These are phyloP conservation scores for Fusarium coicis DNA, from an alignment of 2,329 filamentous ascomycete genomes.

Conservation along the genomic window DNA sequence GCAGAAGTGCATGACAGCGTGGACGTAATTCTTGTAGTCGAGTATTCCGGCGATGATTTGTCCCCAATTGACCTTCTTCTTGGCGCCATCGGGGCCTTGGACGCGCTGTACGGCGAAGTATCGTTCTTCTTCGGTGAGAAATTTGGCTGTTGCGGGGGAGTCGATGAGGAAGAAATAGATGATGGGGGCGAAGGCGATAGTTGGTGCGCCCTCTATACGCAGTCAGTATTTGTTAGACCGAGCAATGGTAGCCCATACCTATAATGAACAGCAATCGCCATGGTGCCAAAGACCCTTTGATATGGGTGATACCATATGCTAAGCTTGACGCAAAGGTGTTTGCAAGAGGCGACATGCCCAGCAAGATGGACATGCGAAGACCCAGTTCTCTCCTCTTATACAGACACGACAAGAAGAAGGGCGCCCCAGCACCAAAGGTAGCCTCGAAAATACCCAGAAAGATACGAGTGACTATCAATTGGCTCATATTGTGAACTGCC, in stretches of 20 bases:
- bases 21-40: slow-evolving; percentile 33
- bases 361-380: slow-evolving; percentile 4
- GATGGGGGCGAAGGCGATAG: slow-evolving; percentile 2
- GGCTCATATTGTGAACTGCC: neutral
- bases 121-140: slow-evolving; percentile 16
- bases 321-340: slow-evolving; percentile 28
- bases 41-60: slow-evolving; percentile 9
- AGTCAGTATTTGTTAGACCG: too few relatives aligned
- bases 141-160: slow-evolving; percentile 21
- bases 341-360: slow-evolving; percentile 29
- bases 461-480: slow-evolving; percentile 12
- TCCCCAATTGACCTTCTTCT: slow-evolving; percentile 19
- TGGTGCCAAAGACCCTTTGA: slow-evolving; percentile 6
- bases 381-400: slow-evolving; percentile 30
- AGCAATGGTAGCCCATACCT: too few relatives aligned
- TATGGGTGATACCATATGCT: slow-evolving; percentile 29
- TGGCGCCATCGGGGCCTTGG: neutral
- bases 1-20: slow-evolving; percentile 34
- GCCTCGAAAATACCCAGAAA: slow-evolving; percentile 32
- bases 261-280: slow-evolving; percentile 22
- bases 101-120: slow-evolving; percentile 2
- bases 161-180: slow-evolving; percentile 35
- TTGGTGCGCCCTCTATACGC: neutral
- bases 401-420: slow-evolving; percentile 26
- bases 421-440: slow-evolving; percentile 32